A percentile compares a stretch with the other conserved stretches of the same genome.
Evolutionary conservation across 2,329 filamentous ascomycete genomes (phyloP).

Genomic region (Xylaria sp.): DNA sequence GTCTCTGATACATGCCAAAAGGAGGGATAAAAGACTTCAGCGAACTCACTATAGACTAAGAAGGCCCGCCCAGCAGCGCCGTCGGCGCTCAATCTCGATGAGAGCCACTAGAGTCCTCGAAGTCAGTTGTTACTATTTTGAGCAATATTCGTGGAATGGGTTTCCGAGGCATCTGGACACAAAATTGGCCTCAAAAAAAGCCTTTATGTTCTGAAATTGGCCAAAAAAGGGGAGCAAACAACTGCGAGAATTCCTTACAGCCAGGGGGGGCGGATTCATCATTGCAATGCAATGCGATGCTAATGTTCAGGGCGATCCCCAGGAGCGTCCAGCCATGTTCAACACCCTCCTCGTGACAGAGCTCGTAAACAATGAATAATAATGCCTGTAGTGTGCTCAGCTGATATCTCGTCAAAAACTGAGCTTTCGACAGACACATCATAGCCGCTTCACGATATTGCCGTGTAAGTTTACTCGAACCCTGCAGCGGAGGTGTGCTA

Average conservation of each 20-base stretch:
- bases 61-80: conserved; percentile 31
- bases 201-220: neutral
- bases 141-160: neutral
- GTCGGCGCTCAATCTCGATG: conserved; percentile 26
- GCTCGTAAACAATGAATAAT: conserved; percentile 27
- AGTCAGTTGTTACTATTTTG: neutral
- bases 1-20: too few relatives aligned
- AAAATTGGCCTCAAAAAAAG: neutral
- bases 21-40: too few relatives aligned
- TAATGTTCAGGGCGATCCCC: conserved; percentile 29
- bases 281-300: conserved; percentile 32
- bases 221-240: neutral
- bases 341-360: conserved; percentile 30
- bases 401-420: conserved; percentile 29
- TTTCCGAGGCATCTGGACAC: neutral
- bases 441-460: conserved; percentile 29
- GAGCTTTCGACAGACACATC: conserved; percentile 28
- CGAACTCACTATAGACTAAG: conserved; percentile 32
- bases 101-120: neutral
- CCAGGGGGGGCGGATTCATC: conserved; percentile 15
- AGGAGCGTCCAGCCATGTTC: conserved; percentile 30
- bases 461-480: neutral
- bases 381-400: conserved; percentile 28
- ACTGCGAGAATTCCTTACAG: neutral
- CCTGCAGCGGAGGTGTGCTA: conserved; percentile 2